Conservation (phyloP, 2,329 filamentous ascomycete species). For the Ascochyta viciae-villosae region DNA sequence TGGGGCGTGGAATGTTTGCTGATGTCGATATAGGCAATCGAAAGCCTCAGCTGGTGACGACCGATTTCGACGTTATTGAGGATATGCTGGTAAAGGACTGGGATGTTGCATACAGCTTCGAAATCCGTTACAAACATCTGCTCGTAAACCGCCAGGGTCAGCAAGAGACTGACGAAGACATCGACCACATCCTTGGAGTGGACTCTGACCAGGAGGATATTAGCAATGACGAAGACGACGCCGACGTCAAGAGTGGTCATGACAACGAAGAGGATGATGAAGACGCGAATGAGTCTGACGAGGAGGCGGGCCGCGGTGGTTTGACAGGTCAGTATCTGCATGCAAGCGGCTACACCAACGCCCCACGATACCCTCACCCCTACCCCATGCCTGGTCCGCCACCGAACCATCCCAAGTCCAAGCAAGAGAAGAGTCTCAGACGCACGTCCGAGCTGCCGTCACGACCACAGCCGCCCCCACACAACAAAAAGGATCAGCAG, state of each 20-base stretch:
- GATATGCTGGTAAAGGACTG: slow-evolving; percentile 39
- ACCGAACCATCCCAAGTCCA: background rate
- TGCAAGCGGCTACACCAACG: slow-evolving; percentile 17
- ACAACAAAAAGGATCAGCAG: background rate
- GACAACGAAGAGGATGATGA: slow-evolving; percentile 8
- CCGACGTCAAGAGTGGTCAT: background rate
- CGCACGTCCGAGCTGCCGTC: background rate
- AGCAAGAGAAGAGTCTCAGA: slow-evolving; percentile 11
- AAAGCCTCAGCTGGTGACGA: slow-evolving; percentile 42
- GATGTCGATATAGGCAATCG: slow-evolving; percentile 25
- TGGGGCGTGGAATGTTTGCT: background rate
- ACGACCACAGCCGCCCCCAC: background rate
- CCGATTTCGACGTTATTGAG: slow-evolving; percentile 45
- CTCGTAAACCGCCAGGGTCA: slow-evolving; percentile 29
- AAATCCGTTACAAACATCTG: slow-evolving; percentile 42
- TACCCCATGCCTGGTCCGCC: background rate
- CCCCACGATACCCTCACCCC: slow-evolving; percentile 1
- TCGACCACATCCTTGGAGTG: slow-evolving; percentile 29
- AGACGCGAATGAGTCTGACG: slow-evolving; percentile 4
- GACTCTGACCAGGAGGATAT: slow-evolving; percentile 16
- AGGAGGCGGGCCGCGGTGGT: slow-evolving; percentile 9
- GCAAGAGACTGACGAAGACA: slow-evolving; percentile 28
- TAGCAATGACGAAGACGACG: slow-evolving; percentile 11
- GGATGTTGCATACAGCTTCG: slow-evolving; percentile 31
- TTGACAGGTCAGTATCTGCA: slow-evolving; percentile 10